Base-by-base conservation (phyloP, 495 filamentous ascomycete genomes). In the Paragyromitra xinjiangensis region DNA sequence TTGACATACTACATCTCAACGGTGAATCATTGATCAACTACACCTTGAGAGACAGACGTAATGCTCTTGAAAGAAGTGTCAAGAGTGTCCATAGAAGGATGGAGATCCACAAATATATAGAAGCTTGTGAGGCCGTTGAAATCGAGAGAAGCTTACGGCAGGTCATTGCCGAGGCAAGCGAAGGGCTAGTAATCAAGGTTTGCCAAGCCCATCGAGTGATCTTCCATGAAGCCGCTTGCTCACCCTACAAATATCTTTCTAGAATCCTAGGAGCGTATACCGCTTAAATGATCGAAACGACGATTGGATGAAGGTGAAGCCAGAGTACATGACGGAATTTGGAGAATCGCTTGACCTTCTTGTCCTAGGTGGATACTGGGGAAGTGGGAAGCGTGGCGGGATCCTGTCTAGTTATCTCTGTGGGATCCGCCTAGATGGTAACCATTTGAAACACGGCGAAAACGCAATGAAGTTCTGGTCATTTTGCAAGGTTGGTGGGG, bases 301-400 rank as follows among this genome's bases (percentile, higher is more conserved):
- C 80, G 92, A 97, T 85, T 99, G 95, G 95, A 93, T 98, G 86
- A 99, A 99, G 83, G 94, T 99, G 22, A 99, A 99, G 83, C 95
- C 95, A 5, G 95, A 99, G 73, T 99, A 99, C 84, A 98, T 99
- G 95, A 91, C 90, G 29, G 95, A 97, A 77, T 98, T 94, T 82
- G 95, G 95, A 69, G 95, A 99, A 84, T 92, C 91, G 6, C 88
- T 99, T 9, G 95, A 99, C 81, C 91, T 93, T 64, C 85, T 97
- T 19, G 87, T 99, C 6, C 88, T 99, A 55, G 95, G 95, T 51
- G 96, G 95, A 37, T 98, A 98, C 85, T 99, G 92, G 83, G 95
- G 95, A 3, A 91, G 90, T 34, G 95, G 95, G 0, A 89, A 88
- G 58, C 88, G 95, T 62, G 96, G 95, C 62, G 95, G 94, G 58